A percentile compares a stretch with the other conserved stretches of the same genome.
phyloP scores from a whole-genome alignment of 306 rosid species.

The Herpetospermum pedunculosum region DNA sequence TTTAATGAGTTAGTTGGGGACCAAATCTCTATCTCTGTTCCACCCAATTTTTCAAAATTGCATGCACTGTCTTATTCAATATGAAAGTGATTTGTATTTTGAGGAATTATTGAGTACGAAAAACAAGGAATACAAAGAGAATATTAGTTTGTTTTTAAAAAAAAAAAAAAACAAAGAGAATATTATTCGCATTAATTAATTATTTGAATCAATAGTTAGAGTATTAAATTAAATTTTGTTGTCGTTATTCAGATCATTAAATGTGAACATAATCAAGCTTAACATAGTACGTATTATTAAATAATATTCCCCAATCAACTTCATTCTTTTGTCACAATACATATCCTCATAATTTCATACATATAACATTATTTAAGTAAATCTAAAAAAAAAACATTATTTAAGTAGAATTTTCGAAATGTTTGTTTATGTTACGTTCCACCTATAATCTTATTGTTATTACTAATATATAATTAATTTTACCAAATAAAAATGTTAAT shows the following conservation, averaged over 20 bases:
- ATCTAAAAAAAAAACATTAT: too few relatives aligned
- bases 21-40: neutral
- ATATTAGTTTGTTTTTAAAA: too few relatives aligned
- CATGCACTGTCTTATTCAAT: neutral
- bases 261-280: conserved; percentile 1
- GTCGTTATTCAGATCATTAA: neutral
- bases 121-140: neutral
- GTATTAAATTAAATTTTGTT: neutral
- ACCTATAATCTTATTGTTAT: neutral
- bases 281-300: neutral
- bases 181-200: neutral
- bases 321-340: neutral
- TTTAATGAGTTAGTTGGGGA: neutral
- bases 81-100: neutral
- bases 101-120: neutral
- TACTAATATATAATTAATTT: too few relatives aligned
- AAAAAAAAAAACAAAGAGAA: neutral
- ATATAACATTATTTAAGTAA: too few relatives aligned
- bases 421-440: too few relatives aligned
- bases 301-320: neutral
- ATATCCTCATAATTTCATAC: neutral
- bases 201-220: neutral
- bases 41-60: neutral
- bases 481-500: too few relatives aligned
- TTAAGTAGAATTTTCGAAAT: neutral